Base-by-base conservation (phyloP, 352 stramenopile genomes). In the Globisporangium lucens region DNA sequence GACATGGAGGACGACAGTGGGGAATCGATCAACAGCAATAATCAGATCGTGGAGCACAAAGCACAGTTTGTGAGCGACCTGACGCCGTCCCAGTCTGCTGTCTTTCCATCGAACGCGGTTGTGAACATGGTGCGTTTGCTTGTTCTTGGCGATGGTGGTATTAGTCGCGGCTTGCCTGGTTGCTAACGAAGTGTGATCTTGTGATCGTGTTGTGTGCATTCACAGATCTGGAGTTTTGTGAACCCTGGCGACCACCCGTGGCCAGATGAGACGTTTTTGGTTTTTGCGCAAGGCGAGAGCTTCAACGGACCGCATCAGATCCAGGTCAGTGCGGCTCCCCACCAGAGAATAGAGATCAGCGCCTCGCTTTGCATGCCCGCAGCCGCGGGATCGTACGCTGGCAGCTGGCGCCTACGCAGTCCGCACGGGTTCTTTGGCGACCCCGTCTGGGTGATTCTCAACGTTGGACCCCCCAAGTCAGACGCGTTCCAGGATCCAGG, bases 181-280 rank as follows among this genome's bases (percentile, higher is more conserved):
- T 10, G 22, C 9, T 56, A 7, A 69, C 30, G 29, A 10, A 3
- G 6, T 20, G 13, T 51, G 35, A 56, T 36, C 15, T 17, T 74
- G 24, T 24, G 29, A 9, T 38, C 24, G 24, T 24, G 24, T 27
- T 52, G 38, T 12, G 8, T 13, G 3, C 53, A 22, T 7, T 22
- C 52, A 15, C 61, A 91, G 82, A 76, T 89, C 79, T 93, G 83
- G 82, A 89, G 63, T 49, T 95, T 93, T 81, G 77, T 90, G 9
- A 95, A 95, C 64, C 76, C 73, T 27, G 83, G 85, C 4, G 66
- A 61, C 20, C 66, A 73, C 12, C 47, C 80, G 41, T 95, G 87
- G 87, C 87, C 85, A 2, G 65, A 65, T 13, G 75, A 80, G 38
- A 93, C 86, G 58, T 68, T 63, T 27, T 68, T 95, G 17, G 69